Conservation (phyloP, 371 early-diverging fungal species). For the Basidiobolus meristosporus region DNA sequence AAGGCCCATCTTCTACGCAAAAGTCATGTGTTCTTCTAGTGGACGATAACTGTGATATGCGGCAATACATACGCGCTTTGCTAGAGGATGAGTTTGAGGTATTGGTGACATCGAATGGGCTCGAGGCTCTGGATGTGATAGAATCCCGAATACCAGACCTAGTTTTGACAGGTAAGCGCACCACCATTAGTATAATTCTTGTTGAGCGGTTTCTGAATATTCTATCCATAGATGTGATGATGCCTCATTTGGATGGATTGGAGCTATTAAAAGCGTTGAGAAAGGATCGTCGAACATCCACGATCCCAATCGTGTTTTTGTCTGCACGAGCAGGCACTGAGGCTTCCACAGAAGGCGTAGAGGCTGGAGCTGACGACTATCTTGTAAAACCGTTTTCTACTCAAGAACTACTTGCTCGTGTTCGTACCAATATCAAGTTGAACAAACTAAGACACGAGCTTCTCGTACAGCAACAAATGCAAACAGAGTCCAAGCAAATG, state of each 20-base stretch:
- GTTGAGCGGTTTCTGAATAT: not conserved
- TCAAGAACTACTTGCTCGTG: constrained; percentile 21
- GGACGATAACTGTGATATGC: constrained; percentile 29
- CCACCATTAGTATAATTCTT: too few species aligned
- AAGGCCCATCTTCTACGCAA: not conserved
- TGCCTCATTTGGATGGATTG: constrained; percentile 26
- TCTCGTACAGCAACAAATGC: constrained; percentile 10
- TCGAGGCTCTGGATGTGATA: constrained; percentile 14
- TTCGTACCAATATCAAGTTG: constrained; percentile 15
- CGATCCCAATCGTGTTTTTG: constrained; percentile 21
- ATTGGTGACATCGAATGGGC: constrained; percentile 14
- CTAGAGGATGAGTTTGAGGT: constrained; percentile 14
- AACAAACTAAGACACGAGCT: constrained; percentile 14
- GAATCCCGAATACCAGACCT: constrained; percentile 8
- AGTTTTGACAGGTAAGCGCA: constrained; percentile 10
- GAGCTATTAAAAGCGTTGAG: constrained; percentile 14
- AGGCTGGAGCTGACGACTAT: constrained; percentile 20
- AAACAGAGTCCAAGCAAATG: constrained; percentile 12
- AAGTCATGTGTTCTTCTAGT: constrained; percentile 14
- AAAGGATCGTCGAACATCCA: constrained; percentile 6
- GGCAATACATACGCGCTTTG: constrained; percentile 16
- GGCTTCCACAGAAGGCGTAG: constrained; percentile 19
- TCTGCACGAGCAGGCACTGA: constrained; percentile 21
- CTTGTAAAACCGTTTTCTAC: constrained; percentile 22
- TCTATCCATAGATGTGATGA: constrained; percentile 13